Evolutionary conservation across 345 rosid genomes (phyloP).

Genomic region (Angophora floribunda): DNA sequence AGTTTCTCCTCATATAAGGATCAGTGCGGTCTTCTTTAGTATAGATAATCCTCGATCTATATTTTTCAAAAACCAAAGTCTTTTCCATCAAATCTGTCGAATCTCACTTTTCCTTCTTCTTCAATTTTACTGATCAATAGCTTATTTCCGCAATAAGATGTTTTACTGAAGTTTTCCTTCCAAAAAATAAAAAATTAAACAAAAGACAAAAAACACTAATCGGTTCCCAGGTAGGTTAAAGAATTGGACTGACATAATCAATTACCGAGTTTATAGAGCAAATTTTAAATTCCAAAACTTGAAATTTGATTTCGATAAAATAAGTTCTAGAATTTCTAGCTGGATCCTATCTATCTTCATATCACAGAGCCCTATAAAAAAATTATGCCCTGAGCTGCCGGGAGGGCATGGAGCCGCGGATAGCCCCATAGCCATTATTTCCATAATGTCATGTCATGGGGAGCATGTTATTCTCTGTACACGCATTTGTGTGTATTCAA

Average conservation of each 20-base stretch:
- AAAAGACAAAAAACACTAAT: too few species aligned
- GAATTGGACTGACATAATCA: neutral
- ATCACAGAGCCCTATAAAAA: too few species aligned
- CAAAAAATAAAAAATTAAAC: too few species aligned
- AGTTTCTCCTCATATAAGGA: neutral
- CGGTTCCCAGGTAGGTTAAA: neutral
- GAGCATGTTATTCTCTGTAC: neutral
- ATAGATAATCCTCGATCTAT: too few species aligned
- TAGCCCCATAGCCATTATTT: neutral
- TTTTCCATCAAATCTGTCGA: rapidly evolving
- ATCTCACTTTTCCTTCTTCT: neutral
- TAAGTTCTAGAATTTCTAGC: too few species aligned
- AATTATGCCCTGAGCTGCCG: neutral
- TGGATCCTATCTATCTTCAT: neutral
- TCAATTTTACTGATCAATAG: rapidly evolving
- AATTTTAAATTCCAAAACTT: too few species aligned
- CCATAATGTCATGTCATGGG: neutral
- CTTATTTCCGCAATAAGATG: neutral
- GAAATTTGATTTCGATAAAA: rapidly evolving
- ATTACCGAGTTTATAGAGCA: neutral
- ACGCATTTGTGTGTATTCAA: neutral
- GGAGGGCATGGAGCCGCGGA: neutral
- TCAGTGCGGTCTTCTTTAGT: neutral
- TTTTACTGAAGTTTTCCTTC: neutral
- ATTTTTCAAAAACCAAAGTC: too few species aligned